Evolutionary conservation across 108 stramenopile genomes (phyloP), one percentile per base, ranked within the genome.

Genomic region (Conticribra weissflogii): DNA sequence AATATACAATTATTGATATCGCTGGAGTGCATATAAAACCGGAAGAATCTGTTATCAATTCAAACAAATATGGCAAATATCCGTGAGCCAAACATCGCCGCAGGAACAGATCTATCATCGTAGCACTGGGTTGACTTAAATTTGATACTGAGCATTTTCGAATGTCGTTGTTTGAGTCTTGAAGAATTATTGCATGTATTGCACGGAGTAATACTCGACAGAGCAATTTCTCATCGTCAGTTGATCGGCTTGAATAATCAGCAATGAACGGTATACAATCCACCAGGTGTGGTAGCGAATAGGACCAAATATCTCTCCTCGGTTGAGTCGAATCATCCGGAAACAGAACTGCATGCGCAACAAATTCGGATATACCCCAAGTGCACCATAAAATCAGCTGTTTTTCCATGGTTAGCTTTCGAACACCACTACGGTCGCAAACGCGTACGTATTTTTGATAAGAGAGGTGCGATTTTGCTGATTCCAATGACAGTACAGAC

Each of bases 211-310:
- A 45, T 9, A 79, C 66, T 48, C 46, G 29, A 25, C 61, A 31
- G 25, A 68, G 54, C 47, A 59, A 48, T 4, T 74, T 49, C 17
- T 63, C 58, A 44, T 59, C 48, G 0, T 14, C n/a, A 25, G 25
- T n/a, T 4, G 53, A 15, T 48, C 8, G 7, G 15, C 50, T 48
- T 34, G 46, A 44, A 21, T 18, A 19, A 47, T 34, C 29, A n/a
- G 46, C 63, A 21, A 79, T 30, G 63, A 45, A 47, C 16, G 78
- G 64, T 41, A 79, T 46, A 9, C 69, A 63, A 28, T 79, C 70
- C 15, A 65, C 17, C 19, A 78, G 54, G 33, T 30, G 32, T 50
- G 69, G 64, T 18, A 70, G 51, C 19, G 29, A 54, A 32, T 66
- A 58, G 3, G 48, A 29, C 68, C 62, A 70, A 32, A 65, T 31